Base-by-base conservation (phyloP, 139 green algal genomes). In the Coccomyxa sp. region DNA sequence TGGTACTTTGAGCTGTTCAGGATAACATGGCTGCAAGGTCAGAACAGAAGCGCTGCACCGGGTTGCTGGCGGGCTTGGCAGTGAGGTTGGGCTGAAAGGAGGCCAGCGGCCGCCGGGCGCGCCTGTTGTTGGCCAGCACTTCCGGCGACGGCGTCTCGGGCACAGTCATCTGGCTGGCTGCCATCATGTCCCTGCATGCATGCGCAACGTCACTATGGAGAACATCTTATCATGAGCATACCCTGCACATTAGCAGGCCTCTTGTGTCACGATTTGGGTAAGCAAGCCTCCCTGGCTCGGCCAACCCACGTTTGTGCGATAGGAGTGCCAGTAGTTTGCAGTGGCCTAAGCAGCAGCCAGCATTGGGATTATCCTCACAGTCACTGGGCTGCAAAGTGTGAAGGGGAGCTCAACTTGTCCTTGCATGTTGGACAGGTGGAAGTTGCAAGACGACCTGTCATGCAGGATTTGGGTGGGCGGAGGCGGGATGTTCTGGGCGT, bases 121-220 rank as follows among this genome's bases (percentile, higher is more conserved):
- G 38, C 63, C 71, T 25, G 23, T 77, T 77, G 3, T 30, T 16
- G 14, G 71, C 71, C 71, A 77, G 71, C 27, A 77, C 51, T 57
- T 92, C 89, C 12, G 93, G 93, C 63, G 88, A 90, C 74, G 94
- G 94, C 16, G 94, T 97, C 87, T 97, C 94, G 28, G 94, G 94
- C 75, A 97, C 91, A 15, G 92, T 95, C 88, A 94, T 90, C 81
- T 93, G 90, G 68, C 85, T 89, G 71, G 88, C 88, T 31, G 21
- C 63, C 63, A 71, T 21, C 63, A 71, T 71, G 63, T 71, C 63
- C 63, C 63, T 71, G 18, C 38, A 51, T 71, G 63, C 18, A 71
- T 71, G 18, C 18, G 10, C 63, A 21, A 28, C 63, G 9, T 71
- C 21, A 25, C 63, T 15, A 14, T 25, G 18, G 4, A 71, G 4